Conservation (phyloP, 1,284 basidiomycete species). For the Hymenochaete sp. region DNA sequence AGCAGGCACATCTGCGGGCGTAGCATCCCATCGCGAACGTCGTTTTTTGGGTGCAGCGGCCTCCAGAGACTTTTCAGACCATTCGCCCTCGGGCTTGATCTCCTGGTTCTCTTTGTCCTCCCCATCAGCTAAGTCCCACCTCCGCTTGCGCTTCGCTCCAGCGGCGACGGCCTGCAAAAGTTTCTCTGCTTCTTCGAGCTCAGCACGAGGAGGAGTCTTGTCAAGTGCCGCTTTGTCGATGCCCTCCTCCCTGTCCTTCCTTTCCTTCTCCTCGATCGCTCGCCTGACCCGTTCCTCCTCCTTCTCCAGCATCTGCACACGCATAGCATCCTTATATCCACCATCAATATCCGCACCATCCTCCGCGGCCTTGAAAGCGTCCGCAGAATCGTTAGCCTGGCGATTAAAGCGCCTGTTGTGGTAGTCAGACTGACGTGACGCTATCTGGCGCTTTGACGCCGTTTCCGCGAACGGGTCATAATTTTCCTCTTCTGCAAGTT, state of each 20-base stretch:
- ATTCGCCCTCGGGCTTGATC: conserved; percentile 52
- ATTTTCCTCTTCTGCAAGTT: conserved; percentile 85
- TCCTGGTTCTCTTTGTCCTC: conserved; percentile 48
- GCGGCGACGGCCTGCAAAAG: conserved; percentile 48
- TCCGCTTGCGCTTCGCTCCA: conserved; percentile 67
- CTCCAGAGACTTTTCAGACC: conserved; percentile 66
- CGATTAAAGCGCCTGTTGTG: conserved; percentile 88
- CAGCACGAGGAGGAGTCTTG: conserved; percentile 77
- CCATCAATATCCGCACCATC: conserved; percentile 69
- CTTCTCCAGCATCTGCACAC: conserved; percentile 82
- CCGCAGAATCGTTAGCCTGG: conserved; percentile 66
- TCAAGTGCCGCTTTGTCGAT: conserved; percentile 79
- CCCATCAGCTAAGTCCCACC: conserved; percentile 75
- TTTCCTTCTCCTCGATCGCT: conserved; percentile 84
- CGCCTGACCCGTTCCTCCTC: conserved; percentile 83
- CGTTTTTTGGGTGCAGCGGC: conserved; percentile 79
- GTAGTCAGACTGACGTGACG: conserved; percentile 91
- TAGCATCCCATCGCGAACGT: conserved; percentile 90
- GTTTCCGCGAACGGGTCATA: conserved; percentile 92
- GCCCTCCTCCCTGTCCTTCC: conserved; percentile 70
- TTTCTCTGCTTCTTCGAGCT: conserved; percentile 60
- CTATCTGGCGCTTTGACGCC: conserved; percentile 87
- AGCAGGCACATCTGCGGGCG: conserved; percentile 57
- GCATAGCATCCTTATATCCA: conserved; percentile 96
- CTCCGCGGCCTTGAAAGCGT: conserved; percentile 63